Evolutionary conservation across 345 rosid genomes (phyloP).

Genomic region (Linum trigynum): DNA sequence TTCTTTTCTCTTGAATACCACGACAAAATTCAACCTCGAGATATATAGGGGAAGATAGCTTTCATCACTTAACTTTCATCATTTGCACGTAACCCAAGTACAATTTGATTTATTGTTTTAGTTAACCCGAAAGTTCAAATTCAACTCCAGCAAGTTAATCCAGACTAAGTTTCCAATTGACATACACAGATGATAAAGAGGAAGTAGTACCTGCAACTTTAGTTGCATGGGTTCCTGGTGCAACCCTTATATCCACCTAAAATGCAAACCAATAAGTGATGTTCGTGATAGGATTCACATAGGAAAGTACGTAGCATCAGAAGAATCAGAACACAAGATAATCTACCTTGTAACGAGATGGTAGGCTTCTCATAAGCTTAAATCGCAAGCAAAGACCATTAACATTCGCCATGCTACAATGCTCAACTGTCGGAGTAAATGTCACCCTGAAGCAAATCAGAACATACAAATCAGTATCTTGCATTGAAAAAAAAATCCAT

Average conservation of each 20-base stretch:
- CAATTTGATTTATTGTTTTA: no score
- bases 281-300: conserved; percentile 1
- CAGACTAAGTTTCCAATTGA: background rate
- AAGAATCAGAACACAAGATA: no score
- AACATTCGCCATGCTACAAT: conserved; percentile 82
- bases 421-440: conserved; percentile 90
- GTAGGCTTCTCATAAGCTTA: conserved; percentile 83
- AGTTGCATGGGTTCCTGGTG: conserved; percentile 89
- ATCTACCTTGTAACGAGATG: conserved; percentile 80
- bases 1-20: no score
- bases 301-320: no score
- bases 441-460: conserved; percentile 50
- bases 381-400: conserved; percentile 89
- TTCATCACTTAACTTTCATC: no score
- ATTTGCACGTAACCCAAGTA: no score
- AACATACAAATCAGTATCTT: background rate
- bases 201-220: conserved; percentile 76
- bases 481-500: no score
- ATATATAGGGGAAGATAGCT: no score
- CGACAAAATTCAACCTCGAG: no score
- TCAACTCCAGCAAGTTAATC: background rate
- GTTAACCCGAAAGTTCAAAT: background rate
- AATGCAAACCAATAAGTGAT: background rate
- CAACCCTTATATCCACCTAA: conserved; percentile 86
- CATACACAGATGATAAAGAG: conserved; percentile 6